phyloP scores from a whole-genome alignment of 2,329 filamentous ascomycete genomes.

The Hypomyces perniciosus region DNA sequence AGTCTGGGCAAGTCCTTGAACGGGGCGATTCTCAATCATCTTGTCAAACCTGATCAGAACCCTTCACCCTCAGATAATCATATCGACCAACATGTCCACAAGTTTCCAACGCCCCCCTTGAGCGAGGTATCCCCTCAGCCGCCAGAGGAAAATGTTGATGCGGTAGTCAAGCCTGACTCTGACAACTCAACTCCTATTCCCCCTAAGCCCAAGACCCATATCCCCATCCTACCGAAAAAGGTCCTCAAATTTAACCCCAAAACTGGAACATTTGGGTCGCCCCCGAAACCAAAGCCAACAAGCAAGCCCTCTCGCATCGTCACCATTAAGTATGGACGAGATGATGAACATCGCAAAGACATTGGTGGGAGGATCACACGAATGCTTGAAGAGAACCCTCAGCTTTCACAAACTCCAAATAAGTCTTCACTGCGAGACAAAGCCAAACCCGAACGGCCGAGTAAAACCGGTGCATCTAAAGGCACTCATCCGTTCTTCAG shows the following conservation, averaged over 20 bases:
- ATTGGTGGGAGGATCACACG: constrained; percentile 57
- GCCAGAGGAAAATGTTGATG: not conserved
- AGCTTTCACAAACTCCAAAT: constrained; percentile 20
- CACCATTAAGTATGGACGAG: constrained; percentile 53
- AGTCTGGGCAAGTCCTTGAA: constrained; percentile 10
- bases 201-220: constrained; percentile 12
- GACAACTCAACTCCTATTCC: constrained; percentile 4
- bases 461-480: constrained; percentile 22
- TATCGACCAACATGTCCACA: not conserved
- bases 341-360: constrained; percentile 36
- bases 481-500: constrained; percentile 39
- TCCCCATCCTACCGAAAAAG: constrained; percentile 36
- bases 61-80: not conserved
- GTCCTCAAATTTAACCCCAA: constrained; percentile 52
- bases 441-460: constrained; percentile 8
- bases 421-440: constrained; percentile 18
- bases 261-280: constrained; percentile 57
- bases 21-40: constrained; percentile 14
- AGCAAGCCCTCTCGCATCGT: constrained; percentile 38
- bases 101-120: constrained; percentile 14
- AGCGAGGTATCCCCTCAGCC: constrained; percentile 13
- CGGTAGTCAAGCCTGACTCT: constrained; percentile 2
- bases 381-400: constrained; percentile 44
- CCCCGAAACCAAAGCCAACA: constrained; percentile 47
- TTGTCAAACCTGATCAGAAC: constrained; percentile 5